Conservation (phyloP, 345 rosid genomes). For the Sonneratia alba region DNA sequence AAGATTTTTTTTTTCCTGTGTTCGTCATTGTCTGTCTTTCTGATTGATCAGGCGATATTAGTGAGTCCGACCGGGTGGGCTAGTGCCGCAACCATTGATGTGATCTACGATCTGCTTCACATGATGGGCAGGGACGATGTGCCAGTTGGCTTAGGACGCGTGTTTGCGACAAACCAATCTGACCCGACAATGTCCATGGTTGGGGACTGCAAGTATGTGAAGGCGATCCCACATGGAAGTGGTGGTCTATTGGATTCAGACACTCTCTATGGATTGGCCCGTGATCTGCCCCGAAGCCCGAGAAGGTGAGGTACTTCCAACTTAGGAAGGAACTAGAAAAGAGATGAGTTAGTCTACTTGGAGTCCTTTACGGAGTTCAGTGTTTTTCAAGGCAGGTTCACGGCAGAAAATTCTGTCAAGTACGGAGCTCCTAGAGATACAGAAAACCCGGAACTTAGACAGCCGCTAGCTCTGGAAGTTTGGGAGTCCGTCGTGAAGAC, state of each 20-base stretch:
- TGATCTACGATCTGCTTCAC: constrained; percentile 74
- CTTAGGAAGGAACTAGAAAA: not conserved
- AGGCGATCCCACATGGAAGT: constrained; percentile 67
- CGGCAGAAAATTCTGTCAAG: constrained; percentile 57
- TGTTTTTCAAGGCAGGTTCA: constrained; percentile 34
- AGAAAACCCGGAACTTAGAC: constrained; percentile 59
- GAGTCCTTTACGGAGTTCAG: not conserved
- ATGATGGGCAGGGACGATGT: constrained; percentile 99
- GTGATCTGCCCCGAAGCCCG: constrained; percentile 73
- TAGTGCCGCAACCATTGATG: constrained; percentile 80
- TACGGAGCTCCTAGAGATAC: constrained; percentile 71
- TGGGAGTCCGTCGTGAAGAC: constrained; percentile 43
- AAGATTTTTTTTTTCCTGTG: too few relatives aligned
- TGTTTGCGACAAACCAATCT: constrained; percentile 61
- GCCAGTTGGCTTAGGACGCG: constrained; percentile 69
- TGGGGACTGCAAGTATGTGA: constrained; percentile 71
- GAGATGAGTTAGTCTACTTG: not conserved
- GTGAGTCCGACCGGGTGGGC: constrained; percentile 95
- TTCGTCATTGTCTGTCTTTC: not conserved
- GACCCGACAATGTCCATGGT: constrained; percentile 35
- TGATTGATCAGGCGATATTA: constrained; percentile 48
- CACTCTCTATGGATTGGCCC: constrained; percentile 81
- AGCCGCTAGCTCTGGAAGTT: constrained; percentile 60
- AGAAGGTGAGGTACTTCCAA: constrained; percentile 38
- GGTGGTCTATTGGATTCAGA: constrained; percentile 87